Percentiles rank a stretch among this genome's conserved stretches.
These are phyloP conservation scores for Colletotrichum sp. DNA, from an alignment of 2,329 filamentous ascomycete species.

Conservation along the genomic window DNA sequence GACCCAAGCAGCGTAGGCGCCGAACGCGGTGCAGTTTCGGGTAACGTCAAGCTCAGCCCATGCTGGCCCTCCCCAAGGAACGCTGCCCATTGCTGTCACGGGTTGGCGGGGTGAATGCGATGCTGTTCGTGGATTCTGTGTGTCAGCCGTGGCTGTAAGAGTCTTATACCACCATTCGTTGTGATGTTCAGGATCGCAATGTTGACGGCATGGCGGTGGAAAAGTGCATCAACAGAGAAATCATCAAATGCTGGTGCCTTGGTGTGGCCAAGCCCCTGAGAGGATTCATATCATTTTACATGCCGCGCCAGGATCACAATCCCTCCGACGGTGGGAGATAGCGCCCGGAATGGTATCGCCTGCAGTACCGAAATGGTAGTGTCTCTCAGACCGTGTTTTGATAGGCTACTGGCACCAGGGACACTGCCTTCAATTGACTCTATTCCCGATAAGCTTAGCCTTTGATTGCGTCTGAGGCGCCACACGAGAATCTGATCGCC, in stretches of 20 bases:
- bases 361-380: neutral
- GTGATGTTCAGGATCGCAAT: neutral
- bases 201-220: too few species aligned
- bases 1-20: conserved; percentile 13
- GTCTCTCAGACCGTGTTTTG: neutral
- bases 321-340: neutral
- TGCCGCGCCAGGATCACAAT: neutral
- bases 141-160: neutral
- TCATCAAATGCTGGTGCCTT: neutral
- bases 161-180: neutral
- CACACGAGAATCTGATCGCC: neutral
- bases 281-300: neutral
- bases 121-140: neutral
- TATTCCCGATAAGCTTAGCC: neutral
- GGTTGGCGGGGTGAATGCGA: too few species aligned
- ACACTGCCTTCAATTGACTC: neutral
- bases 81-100: neutral
- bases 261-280: neutral
- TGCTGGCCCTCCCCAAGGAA: neutral
- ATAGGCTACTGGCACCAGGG: neutral
- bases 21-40: neutral
- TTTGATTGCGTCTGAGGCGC: neutral
- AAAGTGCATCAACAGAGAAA: neutral
- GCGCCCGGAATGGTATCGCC: neutral
- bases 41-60: neutral